Evolutionary conservation across 108 stramenopile species (phyloP), one percentile per base, ranked within the genome.

Genomic region (Skeletonema tropicum): DNA sequence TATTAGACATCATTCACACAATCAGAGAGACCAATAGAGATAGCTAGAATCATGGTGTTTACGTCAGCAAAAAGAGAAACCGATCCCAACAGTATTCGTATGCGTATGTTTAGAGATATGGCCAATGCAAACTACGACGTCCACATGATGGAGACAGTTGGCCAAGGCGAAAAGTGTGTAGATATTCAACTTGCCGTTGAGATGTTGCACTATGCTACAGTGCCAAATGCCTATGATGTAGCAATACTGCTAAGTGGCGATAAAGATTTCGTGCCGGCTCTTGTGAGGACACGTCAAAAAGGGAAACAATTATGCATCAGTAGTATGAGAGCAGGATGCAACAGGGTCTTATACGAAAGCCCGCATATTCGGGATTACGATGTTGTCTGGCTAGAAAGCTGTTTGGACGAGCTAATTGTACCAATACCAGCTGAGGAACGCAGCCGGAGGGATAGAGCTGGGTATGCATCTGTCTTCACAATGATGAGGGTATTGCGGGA

Each of bases 121-220:
- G 59, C 66, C 10, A 77, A 81, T 68, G 84, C 88, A 19, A 88
- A 90, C 25, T 96, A 87, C 71, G 92, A 93, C 62, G 88, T 96
- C 7, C 80, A 92, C 66, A 90, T 93, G 87, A 82, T 93, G 84
- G 88, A 93, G 69, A 92, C 92, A 5, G 76, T 85, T 21, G 90
- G 91, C 1, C 64, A 74, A 31, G 87, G 83, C 1, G 96, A 96
- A 83, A 96, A 96, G 58, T 93, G 93, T 65, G 90, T 96, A 15
- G 96, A 96, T 63, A 96, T 96, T 75, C 91, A 93, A 66, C 64
- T 96, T 33, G 89, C 96, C 3, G 91, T 92, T 10, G 96, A 96
- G 67, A 92, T 94, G 89, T 70, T 96, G 13, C 91, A 96, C 74
- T 93, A 89, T 74, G 91, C 92, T 13, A 93, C 92, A 15, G 89